These are phyloP conservation scores for Fomes fomentarius DNA, from an alignment of 1,284 basidiomycete genomes.

Conservation along the genomic window DNA sequence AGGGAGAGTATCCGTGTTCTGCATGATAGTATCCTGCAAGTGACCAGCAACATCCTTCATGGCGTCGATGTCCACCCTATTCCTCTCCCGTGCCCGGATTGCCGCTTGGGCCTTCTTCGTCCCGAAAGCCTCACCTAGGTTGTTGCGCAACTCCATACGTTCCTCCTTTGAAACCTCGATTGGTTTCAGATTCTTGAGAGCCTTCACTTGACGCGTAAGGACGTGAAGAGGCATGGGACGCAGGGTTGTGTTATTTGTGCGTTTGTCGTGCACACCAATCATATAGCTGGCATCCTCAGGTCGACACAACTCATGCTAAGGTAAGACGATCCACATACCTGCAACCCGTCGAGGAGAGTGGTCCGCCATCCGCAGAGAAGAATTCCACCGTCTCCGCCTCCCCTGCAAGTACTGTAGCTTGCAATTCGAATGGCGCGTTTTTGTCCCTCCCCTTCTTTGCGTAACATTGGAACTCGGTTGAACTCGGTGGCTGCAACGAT, in stretches of 20 bases:
- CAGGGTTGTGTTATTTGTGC: slow-evolving; percentile 68
- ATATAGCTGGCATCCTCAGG: too few relatives aligned
- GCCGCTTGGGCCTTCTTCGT: slow-evolving; percentile 90
- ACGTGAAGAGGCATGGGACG: slow-evolving; percentile 77
- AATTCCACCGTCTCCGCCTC: slow-evolving; percentile 72
- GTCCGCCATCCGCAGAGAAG: slow-evolving; percentile 43
- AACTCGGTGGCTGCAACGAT: slow-evolving; percentile 60
- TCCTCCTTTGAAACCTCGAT: slow-evolving; percentile 53
- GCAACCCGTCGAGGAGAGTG: slow-evolving; percentile 53
- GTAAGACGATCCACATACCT: slow-evolving; percentile 53
- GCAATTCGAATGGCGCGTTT: slow-evolving; percentile 48
- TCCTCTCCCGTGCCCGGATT: slow-evolving; percentile 84
- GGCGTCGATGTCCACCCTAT: slow-evolving; percentile 83
- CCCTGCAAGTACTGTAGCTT: slow-evolving; percentile 63
- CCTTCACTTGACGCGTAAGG: slow-evolving; percentile 79
- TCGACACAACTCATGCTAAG: too few relatives aligned
- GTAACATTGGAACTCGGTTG: slow-evolving; percentile 72
- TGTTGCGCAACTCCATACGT: slow-evolving; percentile 67
- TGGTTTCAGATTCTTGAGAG: slow-evolving; percentile 71
- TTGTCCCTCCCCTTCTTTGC: slow-evolving; percentile 38
- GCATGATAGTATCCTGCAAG: slow-evolving; percentile 81
- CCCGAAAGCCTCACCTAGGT: slow-evolving; percentile 90
- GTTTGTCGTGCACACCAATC: slow-evolving; percentile 72
- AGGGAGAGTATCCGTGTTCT: slow-evolving; percentile 67
- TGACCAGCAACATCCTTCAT: slow-evolving; percentile 82